Evolutionary conservation across 352 stramenopile species (phyloP).

Genomic region (Phytophthora ohioensis): DNA sequence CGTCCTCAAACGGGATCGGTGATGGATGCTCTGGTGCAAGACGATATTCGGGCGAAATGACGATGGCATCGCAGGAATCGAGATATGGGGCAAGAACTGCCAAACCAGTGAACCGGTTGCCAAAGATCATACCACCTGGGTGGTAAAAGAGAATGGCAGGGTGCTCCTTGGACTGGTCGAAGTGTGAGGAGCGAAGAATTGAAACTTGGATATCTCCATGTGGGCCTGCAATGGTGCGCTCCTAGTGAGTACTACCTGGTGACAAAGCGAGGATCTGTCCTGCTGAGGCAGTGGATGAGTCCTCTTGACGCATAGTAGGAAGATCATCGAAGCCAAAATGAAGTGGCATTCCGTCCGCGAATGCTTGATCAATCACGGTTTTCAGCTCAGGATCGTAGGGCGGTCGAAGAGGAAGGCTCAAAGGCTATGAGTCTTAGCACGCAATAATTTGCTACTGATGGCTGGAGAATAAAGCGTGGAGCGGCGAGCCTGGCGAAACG

Average conservation of each 20-base stretch:
- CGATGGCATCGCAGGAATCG: constrained; percentile 24
- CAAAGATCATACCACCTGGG: constrained; percentile 39
- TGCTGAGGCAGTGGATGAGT: constrained; percentile 12
- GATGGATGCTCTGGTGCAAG: constrained; percentile 33
- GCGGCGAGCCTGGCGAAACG: no score
- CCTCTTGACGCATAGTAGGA: constrained; percentile 15
- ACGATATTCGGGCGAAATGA: constrained; percentile 40
- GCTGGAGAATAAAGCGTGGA: no score
- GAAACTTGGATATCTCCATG: constrained; percentile 33
- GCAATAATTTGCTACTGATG: not conserved
- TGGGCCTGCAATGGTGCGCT: constrained; percentile 20
- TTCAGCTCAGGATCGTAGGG: constrained; percentile 35
- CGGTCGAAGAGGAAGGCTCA: constrained; percentile 19
- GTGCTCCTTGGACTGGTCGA: constrained; percentile 28
- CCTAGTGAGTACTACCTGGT: constrained; percentile 19
- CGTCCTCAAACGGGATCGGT: constrained; percentile 34
- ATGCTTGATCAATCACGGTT: constrained; percentile 15
- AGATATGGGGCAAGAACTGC: constrained; percentile 24
- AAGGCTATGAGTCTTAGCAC: not conserved
- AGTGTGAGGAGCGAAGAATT: constrained; percentile 23
- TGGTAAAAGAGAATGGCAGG: constrained; percentile 41
- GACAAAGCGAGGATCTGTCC: constrained; percentile 10
- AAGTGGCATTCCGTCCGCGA: constrained; percentile 22
- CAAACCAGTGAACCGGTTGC: constrained; percentile 37
- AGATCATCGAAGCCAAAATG: constrained; percentile 22